These are phyloP conservation scores for Lecanicillium sp. DNA, from an alignment of 2,329 filamentous ascomycete species.

Conservation along the genomic window DNA sequence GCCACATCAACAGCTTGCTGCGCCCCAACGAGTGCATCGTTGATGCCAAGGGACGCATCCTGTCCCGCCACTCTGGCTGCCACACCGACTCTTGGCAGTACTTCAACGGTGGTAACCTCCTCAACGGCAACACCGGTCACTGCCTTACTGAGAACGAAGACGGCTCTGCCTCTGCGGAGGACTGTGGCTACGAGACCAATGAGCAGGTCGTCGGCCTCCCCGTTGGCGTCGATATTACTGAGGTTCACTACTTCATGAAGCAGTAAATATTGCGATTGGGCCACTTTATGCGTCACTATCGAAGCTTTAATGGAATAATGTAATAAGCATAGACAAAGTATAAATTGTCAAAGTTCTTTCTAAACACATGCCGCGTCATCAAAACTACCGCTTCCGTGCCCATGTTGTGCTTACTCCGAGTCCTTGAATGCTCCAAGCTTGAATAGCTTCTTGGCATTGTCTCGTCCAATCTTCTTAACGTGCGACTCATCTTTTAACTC, in stretches of 20 bases:
- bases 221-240: slow-evolving; percentile 21
- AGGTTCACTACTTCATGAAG: slow-evolving; percentile 3
- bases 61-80: slow-evolving; percentile 11
- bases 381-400: no score
- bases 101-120: slow-evolving; percentile 33
- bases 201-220: slow-evolving; percentile 39
- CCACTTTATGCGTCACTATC: no score
- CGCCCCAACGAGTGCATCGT: slow-evolving; percentile 24
- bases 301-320: no score
- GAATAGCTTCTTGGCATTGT: slow-evolving; percentile 34
- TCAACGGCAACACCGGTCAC: slow-evolving; percentile 20
- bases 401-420: slow-evolving; percentile 14
- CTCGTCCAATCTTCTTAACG: slow-evolving; percentile 32
- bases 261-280: neutral
- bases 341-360: no score
- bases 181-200: slow-evolving; percentile 29
- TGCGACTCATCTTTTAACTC: slow-evolving; percentile 22
- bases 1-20: slow-evolving; percentile 29
- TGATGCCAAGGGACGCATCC: slow-evolving; percentile 12
- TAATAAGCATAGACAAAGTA: no score
- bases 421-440: slow-evolving; percentile 29
- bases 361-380: no score
- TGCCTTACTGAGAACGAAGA: slow-evolving; percentile 31
- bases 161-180: slow-evolving; percentile 16
- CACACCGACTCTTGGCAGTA: slow-evolving; percentile 33